phyloP scores from a whole-genome alignment of 225 moss, liverwort and hornwort species.

The Physcomitrium patens region DNA sequence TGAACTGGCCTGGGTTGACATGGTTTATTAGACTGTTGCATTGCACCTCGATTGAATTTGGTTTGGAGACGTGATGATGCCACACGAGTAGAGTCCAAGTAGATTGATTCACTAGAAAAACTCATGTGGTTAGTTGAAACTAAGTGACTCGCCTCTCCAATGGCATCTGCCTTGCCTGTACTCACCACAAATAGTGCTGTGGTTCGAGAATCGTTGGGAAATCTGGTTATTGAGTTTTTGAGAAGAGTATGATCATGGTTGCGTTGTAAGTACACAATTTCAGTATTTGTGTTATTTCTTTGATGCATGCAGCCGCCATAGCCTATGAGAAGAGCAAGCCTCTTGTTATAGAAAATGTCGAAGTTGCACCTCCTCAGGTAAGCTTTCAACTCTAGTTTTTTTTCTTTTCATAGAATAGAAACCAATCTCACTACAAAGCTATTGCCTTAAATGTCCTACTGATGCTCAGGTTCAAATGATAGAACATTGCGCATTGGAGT shows the following conservation, averaged over 20 bases:
- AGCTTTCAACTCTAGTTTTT: not conserved
- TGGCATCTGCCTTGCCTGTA: not conserved
- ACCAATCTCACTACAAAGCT: not conserved
- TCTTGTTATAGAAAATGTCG: slow-evolving; percentile 54
- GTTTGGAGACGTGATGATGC: not conserved
- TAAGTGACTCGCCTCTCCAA: not conserved
- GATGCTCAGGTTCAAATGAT: not conserved
- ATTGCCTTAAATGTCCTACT: not conserved
- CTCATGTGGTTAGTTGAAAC: not conserved
- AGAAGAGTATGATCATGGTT: not conserved
- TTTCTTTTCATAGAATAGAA: not conserved
- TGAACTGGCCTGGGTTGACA: not conserved
- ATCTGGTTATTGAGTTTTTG: not conserved
- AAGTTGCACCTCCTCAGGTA: slow-evolving; percentile 73
- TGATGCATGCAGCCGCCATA: slow-evolving; percentile 53
- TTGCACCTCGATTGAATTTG: not conserved
- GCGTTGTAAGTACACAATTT: not conserved
- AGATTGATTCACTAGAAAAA: not conserved
- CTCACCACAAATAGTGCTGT: not conserved
- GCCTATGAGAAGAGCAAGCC: slow-evolving; percentile 61
- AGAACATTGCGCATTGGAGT: not conserved
- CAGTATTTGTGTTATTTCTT: not conserved
- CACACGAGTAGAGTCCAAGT: not conserved
- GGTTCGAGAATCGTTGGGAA: not conserved
- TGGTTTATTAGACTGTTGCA: not conserved